These are phyloP conservation scores for Smithsoniella earleae DNA, from an alignment of 163 green algal species.

Conservation along the genomic window DNA sequence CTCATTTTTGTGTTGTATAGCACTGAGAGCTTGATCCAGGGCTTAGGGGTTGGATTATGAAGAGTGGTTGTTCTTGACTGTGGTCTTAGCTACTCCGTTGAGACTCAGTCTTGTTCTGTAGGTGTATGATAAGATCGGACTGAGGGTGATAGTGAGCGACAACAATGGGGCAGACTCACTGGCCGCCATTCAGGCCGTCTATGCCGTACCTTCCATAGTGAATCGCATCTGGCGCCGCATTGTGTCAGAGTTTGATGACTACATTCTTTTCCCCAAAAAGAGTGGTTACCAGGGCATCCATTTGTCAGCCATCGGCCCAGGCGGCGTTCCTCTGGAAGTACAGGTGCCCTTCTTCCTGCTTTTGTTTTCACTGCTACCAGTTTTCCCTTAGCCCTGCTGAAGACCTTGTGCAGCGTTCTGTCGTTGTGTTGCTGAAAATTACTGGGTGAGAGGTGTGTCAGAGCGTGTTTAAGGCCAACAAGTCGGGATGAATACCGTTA, in stretches of 20 bases:
- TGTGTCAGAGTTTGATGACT: constrained; percentile 67
- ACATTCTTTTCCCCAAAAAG: constrained; percentile 75
- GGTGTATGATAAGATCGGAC: constrained; percentile 69
- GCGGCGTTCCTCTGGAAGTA: constrained; percentile 40
- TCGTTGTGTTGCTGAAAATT: no score
- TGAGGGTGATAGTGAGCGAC: constrained; percentile 75
- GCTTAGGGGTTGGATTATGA: not conserved
- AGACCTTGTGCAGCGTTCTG: no score
- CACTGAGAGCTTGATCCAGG: no score
- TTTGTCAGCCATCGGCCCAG: constrained; percentile 44
- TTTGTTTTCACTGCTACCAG: no score
- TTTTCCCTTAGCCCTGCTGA: no score
- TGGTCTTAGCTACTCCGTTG: no score
- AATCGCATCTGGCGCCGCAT: constrained; percentile 72
- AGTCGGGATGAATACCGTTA: no score
- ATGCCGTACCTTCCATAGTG: constrained; percentile 59
- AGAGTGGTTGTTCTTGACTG: not conserved
- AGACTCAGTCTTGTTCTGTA: no score
- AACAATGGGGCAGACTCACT: constrained; percentile 38
- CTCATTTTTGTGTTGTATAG: no score
- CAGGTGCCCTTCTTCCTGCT: no score
- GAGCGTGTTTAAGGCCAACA: no score
- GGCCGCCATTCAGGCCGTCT: constrained; percentile 59
- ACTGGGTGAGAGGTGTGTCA: no score
- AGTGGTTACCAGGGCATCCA: constrained; percentile 79